Conservation (phyloP, 1,284 basidiomycete genomes). For the Caloboletus firmus region DNA sequence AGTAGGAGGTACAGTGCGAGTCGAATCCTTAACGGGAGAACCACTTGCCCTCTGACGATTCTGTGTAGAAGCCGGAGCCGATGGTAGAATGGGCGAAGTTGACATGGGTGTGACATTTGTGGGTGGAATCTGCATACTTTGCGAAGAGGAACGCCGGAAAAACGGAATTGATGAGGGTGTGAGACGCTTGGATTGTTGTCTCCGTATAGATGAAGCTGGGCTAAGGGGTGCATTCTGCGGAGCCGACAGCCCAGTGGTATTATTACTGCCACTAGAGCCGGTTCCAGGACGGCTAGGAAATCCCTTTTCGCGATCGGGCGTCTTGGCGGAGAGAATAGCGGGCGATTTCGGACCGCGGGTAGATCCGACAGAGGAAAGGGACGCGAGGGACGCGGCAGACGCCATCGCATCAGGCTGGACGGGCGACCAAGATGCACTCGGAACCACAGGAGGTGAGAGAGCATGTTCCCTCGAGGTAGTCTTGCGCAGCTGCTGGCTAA, state of each 20-base stretch:
- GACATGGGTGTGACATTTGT: conserved; percentile 38
- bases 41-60: conserved; percentile 41
- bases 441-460: conserved; percentile 42
- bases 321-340: conserved; percentile 40
- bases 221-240: conserved; percentile 60
- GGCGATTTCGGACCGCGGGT: conserved; percentile 47
- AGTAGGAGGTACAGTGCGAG: conserved; percentile 52
- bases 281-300: conserved; percentile 65
- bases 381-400: conserved; percentile 70
- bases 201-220: conserved; percentile 63
- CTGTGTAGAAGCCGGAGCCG: conserved; percentile 43
- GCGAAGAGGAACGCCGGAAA: conserved; percentile 89
- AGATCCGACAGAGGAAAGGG: conserved; percentile 70
- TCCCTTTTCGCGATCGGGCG: conserved; percentile 54
- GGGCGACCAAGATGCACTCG: conserved; percentile 60
- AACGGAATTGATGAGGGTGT: conserved; percentile 96
- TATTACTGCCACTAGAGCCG: conserved; percentile 69
- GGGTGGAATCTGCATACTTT: conserved; percentile 70
- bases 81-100: conserved; percentile 56
- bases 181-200: conserved; percentile 72
- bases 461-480: conserved; percentile 65
- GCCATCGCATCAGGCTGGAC: conserved; percentile 71
- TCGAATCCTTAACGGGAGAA: conserved; percentile 55
- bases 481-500: conserved; percentile 62
- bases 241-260: conserved; percentile 52